Evolutionary conservation across 2,329 filamentous ascomycete species (phyloP).

Genomic region (Exophiala xenobiotica): DNA sequence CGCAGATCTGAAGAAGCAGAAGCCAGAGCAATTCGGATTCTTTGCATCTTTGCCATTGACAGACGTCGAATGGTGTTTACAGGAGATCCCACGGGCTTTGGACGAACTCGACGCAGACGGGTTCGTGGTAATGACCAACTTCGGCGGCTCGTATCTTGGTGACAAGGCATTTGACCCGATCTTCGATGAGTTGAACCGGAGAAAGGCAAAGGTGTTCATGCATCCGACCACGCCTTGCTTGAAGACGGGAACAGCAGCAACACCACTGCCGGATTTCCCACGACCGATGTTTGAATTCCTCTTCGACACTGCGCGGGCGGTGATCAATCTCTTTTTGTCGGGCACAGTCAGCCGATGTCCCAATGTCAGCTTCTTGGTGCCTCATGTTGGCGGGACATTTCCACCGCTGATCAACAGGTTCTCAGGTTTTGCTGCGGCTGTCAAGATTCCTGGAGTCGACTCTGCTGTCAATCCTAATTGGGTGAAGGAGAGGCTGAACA

Average conservation of each 20-base stretch:
- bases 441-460: slow-evolving; percentile 26
- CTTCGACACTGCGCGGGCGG: slow-evolving; percentile 53
- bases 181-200: slow-evolving; percentile 49
- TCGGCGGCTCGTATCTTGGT: slow-evolving; percentile 54
- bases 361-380: slow-evolving; percentile 49
- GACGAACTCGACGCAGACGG: slow-evolving; percentile 49
- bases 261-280: slow-evolving; percentile 37
- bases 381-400: slow-evolving; percentile 50
- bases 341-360: slow-evolving; percentile 49
- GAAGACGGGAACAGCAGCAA: slow-evolving; percentile 21
- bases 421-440: slow-evolving; percentile 18
- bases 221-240: slow-evolving; percentile 49
- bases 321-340: slow-evolving; percentile 50
- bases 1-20: slow-evolving; percentile 31
- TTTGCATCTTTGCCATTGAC: slow-evolving; percentile 57
- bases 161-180: slow-evolving; percentile 46
- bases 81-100: slow-evolving; percentile 48
- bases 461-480: slow-evolving; percentile 18
- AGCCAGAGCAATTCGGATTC: slow-evolving; percentile 47
- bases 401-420: slow-evolving; percentile 34
- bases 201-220: slow-evolving; percentile 53
- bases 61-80: slow-evolving; percentile 47
- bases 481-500: slow-evolving; percentile 28
- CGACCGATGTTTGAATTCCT: slow-evolving; percentile 53
- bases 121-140: slow-evolving; percentile 54